Conservation (phyloP, 2,329 filamentous ascomycete species). For the Aspergillus hortae region DNA sequence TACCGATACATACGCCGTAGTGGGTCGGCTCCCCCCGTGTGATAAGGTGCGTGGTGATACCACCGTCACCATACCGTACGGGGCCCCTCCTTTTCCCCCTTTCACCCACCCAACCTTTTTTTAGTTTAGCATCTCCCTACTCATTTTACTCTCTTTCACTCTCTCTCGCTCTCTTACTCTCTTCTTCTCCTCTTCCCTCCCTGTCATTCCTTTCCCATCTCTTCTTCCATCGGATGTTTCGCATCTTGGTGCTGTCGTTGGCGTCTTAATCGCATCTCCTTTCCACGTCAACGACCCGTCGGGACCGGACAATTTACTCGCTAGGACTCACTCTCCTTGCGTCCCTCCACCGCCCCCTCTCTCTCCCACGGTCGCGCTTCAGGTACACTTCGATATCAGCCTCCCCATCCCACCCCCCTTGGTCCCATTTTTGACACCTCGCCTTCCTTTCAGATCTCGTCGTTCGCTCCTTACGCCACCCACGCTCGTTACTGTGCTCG, state of each 20-base stretch:
- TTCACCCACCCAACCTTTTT: neutral
- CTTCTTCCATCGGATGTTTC: slow-evolving; percentile 12
- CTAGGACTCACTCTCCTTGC: slow-evolving; percentile 17
- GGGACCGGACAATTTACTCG: slow-evolving; percentile 19
- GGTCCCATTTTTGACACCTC: slow-evolving; percentile 5
- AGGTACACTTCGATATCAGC: slow-evolving; percentile 8
- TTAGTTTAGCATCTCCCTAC: neutral
- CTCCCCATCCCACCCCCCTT: slow-evolving; percentile 4
- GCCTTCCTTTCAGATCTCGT: slow-evolving; percentile 16
- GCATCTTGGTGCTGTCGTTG: slow-evolving; percentile 28
- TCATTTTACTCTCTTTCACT: slow-evolving; percentile 2
- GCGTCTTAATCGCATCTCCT: slow-evolving; percentile 17
- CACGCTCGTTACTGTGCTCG: slow-evolving; percentile 23
- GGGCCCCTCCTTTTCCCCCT: neutral
- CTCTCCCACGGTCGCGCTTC: slow-evolving; percentile 20
- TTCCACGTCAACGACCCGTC: slow-evolving; percentile 25
- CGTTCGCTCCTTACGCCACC: slow-evolving; percentile 24
- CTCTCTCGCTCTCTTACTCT: slow-evolving; percentile 5
- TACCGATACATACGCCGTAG: no score
- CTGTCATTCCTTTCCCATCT: slow-evolving; percentile 2
- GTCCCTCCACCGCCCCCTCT: slow-evolving; percentile 8
- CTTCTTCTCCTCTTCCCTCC: slow-evolving; percentile 1
- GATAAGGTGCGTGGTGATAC: no score
- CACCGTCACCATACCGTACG: no score
- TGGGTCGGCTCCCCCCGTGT: no score